Base-by-base conservation (phyloP, 2,329 filamentous ascomycete species). In the Ascochyta pisi region DNA sequence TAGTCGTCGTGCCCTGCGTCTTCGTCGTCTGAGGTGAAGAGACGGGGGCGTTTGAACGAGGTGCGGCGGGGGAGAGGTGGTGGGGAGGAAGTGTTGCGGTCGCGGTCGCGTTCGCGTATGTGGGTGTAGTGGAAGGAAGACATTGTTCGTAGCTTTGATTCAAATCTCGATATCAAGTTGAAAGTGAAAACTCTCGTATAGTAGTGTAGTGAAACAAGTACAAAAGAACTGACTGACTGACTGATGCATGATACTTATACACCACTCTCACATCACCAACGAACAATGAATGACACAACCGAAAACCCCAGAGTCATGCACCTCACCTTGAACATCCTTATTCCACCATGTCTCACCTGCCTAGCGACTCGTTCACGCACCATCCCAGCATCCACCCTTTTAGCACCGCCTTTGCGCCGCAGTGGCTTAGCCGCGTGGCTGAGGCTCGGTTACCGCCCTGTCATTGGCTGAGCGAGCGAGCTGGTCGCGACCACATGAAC, bases 1-100 rank as follows among this genome's bases (percentile, higher is more conserved):
- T 69, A 71, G 56, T 73, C 71, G 58, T 74, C 71, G 54, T 71
- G 66, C 53, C 70, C 69, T 40, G 63, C 60, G 24, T 71, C 65
- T 29, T 66, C 63, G 43, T 69, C 60, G 35, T 65, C 60, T 24
- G 67, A 67, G 23, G 67, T 45, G 38, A 67, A 56, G 47, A 61
- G 54, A 23, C 54, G 67, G n/a, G 58, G 62, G 23, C 64, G 65
- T 47, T 70, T 72, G 52, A 65, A 63, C 29, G 62, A 58, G 57
- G 68, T 61, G 53, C 61, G 63, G 13, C 62, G 68, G 15, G 66
- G 52, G 15, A 69, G 60, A 4, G 56, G 65, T 27, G 54, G 60
- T 49, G 61, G 53, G 48, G 60, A 54, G 47, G 54, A 38, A 49
- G 60, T 48, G 10, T 58, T 61, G 50, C 62, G 62, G 40, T 67